Percentiles rank a stretch among this genome's conserved stretches.
These are phyloP conservation scores for Passiflora organensis DNA, from an alignment of 345 rosid species.

Conservation along the genomic window DNA sequence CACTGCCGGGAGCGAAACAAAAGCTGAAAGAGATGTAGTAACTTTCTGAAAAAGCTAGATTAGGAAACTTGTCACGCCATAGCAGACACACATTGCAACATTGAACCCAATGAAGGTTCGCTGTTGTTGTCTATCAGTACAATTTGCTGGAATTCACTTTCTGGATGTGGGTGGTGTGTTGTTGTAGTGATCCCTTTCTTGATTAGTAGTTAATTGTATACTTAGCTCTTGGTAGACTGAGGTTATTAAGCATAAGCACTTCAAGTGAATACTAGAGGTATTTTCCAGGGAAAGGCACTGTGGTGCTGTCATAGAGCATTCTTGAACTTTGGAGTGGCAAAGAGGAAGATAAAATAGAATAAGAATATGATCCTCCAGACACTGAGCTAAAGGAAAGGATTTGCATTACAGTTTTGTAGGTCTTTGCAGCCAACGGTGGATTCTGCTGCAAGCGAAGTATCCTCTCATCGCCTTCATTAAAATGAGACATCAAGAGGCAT, in stretches of 20 bases:
- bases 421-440: conserved; percentile 8
- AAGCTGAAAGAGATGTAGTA: conserved; percentile 19
- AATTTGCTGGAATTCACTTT: no score
- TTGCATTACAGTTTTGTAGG: neutral
- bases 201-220: no score
- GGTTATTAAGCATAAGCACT: no score
- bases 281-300: no score
- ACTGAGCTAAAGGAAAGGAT: no score
- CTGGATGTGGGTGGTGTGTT: no score
- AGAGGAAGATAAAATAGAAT: conserved; percentile 13
- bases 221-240: no score
- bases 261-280: no score
- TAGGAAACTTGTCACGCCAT: conserved; percentile 4
- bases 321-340: conserved; percentile 6
- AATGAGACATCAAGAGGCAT: conserved; percentile 18
- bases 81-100: neutral
- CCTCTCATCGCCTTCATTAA: conserved; percentile 13
- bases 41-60: conserved; percentile 27
- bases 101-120: neutral
- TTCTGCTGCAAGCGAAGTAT: conserved; percentile 28
- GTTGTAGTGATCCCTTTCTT: no score
- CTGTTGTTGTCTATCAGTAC: no score
- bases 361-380: conserved; percentile 22
- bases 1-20: conserved; percentile 6
- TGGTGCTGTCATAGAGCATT: neutral